A percentile compares a stretch with the other conserved stretches of the same genome.
These are phyloP conservation scores for Nemania abortiva DNA, from an alignment of 2,329 filamentous ascomycete genomes.

Conservation along the genomic window DNA sequence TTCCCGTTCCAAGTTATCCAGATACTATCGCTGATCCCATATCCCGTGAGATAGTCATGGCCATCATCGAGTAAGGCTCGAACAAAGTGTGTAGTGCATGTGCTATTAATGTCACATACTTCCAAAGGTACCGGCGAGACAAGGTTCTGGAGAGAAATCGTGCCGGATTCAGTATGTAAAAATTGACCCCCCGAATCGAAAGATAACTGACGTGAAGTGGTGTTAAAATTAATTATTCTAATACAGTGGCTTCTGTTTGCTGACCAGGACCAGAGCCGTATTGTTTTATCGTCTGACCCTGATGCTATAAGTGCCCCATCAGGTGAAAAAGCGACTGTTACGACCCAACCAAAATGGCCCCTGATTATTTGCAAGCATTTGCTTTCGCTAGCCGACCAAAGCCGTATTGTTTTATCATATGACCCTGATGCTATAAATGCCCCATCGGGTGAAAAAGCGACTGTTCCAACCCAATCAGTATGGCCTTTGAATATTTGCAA, in stretches of 20 bases:
- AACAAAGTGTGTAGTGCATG: not conserved
- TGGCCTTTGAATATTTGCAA: not conserved
- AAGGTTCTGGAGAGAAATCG: conserved; percentile 1
- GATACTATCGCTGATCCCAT: conserved; percentile 6
- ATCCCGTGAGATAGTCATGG: not conserved
- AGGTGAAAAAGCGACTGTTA: conserved; percentile 2
- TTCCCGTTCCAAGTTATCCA: conserved; percentile 5
- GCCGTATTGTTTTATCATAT: not conserved
- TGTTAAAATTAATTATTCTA: not conserved
- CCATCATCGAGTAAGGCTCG: not conserved
- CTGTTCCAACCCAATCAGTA: not conserved
- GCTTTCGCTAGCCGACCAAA: conserved; percentile 1
- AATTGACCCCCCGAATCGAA: not conserved
- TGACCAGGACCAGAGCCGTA: not conserved
- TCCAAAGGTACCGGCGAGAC: not conserved
- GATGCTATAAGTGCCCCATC: not conserved
- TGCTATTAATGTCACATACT: not conserved
- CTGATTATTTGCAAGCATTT: too few species aligned
- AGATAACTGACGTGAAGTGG: not conserved
- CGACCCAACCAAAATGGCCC: too few species aligned
- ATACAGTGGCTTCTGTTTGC: not conserved
- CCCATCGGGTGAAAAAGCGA: not conserved
- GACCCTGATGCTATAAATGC: not conserved
- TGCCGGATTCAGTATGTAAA: not conserved
- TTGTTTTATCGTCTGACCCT: not conserved